Evolutionary conservation across 83 land plant genomes (phyloP), one percentile per base, ranked within the genome.

Genomic region (Picea abies): DNA sequence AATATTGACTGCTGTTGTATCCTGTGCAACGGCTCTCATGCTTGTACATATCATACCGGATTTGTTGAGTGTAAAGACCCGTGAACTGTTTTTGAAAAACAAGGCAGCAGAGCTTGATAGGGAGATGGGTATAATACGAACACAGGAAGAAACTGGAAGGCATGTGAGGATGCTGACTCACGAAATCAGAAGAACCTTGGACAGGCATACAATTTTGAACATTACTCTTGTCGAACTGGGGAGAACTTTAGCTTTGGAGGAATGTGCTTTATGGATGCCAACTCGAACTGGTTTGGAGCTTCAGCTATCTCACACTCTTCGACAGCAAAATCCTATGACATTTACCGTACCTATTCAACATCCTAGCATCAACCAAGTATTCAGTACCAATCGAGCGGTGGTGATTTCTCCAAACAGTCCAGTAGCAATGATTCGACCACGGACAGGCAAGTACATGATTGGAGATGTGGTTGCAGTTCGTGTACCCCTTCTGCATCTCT

Each of bases 191-290:
- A 96, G 98, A 83, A 96, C 99, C 16, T 90, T 96, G 29, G 95
- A 96, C 76, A 87, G 96, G 63, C 94, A 96, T 73, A 96, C 96
- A 0, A 96, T 96, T 67, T 76, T 96, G 80, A 93, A 86, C 25
- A 94, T 96, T 25, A 96, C 99, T 15, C 91, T 96, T 71, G 98
- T 95, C 64, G 99, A 96, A 89, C 88, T 96, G 29, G 97, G 97
- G 3, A 90, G 94, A 82, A 92, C 94, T 29, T 71, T 96, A 49
- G 92, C 82, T 25, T 86, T 96, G 81, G 96, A 95, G 82, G 99
- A 96, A 82, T 96, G 99, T 85, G 93, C 96, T 23, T 64, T 96
- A 44, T 96, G 99, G 99, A 96, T 96, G 99, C 99, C 99, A 22
- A 89, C 96, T 60, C 89, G 89, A 60, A 87, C 81, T 82, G 99